Evolutionary conservation across 352 stramenopile species (phyloP).

Genomic region (Pythium graminicola): DNA sequence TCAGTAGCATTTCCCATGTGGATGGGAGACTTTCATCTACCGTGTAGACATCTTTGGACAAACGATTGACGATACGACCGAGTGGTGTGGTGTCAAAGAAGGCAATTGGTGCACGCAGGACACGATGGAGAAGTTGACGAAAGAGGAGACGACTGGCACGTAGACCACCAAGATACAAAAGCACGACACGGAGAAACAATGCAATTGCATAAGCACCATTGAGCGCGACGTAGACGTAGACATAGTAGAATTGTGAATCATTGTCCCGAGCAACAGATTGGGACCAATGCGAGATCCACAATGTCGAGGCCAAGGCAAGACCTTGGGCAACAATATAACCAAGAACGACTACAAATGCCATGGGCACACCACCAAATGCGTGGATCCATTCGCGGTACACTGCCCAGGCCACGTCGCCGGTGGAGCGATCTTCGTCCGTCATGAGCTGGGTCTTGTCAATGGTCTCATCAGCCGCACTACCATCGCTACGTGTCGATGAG

Average conservation of each 20-base stretch:
- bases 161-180: constrained; percentile 57
- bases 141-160: constrained; percentile 59
- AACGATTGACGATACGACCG: constrained; percentile 69
- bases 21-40: constrained; percentile 66
- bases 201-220: constrained; percentile 47
- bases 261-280: constrained; percentile 46
- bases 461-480: constrained; percentile 27
- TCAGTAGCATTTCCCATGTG: constrained; percentile 61
- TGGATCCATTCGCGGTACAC: constrained; percentile 62
- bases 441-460: constrained; percentile 38
- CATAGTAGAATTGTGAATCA: constrained; percentile 67
- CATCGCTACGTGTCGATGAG: constrained; percentile 50
- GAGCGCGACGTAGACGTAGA: constrained; percentile 81
- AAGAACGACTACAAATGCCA: constrained; percentile 45
- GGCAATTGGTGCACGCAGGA: constrained; percentile 57
- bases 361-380: constrained; percentile 50
- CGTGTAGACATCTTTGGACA: constrained; percentile 77
- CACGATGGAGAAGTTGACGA: constrained; percentile 41
- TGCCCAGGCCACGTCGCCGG: constrained; percentile 65
- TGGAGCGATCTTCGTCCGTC: constrained; percentile 65
- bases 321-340: constrained; percentile 46
- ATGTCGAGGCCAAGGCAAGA: constrained; percentile 45
- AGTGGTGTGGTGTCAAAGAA: constrained; percentile 84
- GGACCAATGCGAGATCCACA: constrained; percentile 94
- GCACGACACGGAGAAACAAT: constrained; percentile 52